Evolutionary conservation across 208 protist species (phyloP).

Genomic region (Trypanosoma boissoni): DNA sequence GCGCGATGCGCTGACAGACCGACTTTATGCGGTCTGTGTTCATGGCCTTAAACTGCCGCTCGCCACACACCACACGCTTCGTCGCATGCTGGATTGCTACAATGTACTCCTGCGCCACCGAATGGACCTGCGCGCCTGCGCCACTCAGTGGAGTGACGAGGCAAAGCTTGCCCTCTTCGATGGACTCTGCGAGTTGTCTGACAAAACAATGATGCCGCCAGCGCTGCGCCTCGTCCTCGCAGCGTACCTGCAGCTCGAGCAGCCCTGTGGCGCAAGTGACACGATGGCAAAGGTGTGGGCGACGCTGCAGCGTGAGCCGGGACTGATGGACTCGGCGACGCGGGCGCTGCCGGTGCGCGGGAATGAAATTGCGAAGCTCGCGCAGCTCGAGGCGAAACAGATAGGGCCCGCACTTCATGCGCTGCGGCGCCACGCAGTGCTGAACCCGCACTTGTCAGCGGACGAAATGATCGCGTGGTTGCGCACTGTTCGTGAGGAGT

Average conservation of each 20-base stretch:
- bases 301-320: slow-evolving; percentile 32
- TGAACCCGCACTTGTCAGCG: slow-evolving; percentile 35
- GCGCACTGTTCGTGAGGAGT: slow-evolving; percentile 1
- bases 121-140: slow-evolving; percentile 27
- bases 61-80: slow-evolving; percentile 41
- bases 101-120: slow-evolving; percentile 32
- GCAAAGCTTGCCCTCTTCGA: slow-evolving; percentile 54
- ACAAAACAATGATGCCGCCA: slow-evolving; percentile 38
- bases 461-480: slow-evolving; percentile 35
- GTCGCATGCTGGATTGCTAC: slow-evolving; percentile 67
- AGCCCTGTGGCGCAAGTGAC: background rate
- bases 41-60: slow-evolving; percentile 79
- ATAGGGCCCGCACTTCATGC: slow-evolving; percentile 50
- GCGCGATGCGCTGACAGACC: slow-evolving; percentile 31
- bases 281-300: slow-evolving; percentile 33
- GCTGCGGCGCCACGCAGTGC: slow-evolving; percentile 49
- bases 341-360: slow-evolving; percentile 60
- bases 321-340: slow-evolving; percentile 42
- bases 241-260: slow-evolving; percentile 49
- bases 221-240: slow-evolving; percentile 61
- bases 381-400: slow-evolving; percentile 39
- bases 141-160: slow-evolving; percentile 5
- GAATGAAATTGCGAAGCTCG: slow-evolving; percentile 49
- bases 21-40: slow-evolving; percentile 61
- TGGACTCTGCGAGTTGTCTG: slow-evolving; percentile 48